Base-by-base conservation (phyloP, 805 yeast genomes). In the Zygosaccharomyces lentus region DNA sequence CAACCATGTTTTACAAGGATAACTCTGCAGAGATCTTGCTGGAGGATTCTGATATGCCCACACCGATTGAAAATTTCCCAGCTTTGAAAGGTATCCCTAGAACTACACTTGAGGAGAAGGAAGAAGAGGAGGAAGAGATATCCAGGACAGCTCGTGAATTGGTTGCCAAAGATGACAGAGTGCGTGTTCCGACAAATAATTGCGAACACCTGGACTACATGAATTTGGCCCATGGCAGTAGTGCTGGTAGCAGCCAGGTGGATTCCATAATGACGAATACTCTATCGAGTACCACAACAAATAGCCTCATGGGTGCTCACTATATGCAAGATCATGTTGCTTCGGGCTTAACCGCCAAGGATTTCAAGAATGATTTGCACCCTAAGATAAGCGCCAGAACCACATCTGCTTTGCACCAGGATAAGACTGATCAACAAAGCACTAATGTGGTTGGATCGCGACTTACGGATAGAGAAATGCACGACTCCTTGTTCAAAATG, bases 251-350 rank as follows among this genome's bases (percentile, higher is more conserved):
- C 46, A 58, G 59, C 27, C 57, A 54, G 10, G 45, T 56, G 32
- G 61, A 55, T 16, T 60, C 62, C 1, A 23, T 57, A 12, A 50
- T 58, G 53, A 53, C 57, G 2, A 57, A 48, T 35, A 58, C 65
- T 3, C 46, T 55, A 7, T 55, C 59, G 7, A 56, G 63, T 2
- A 43, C 53, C 9, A 50, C 50, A 19, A 53, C 40, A 45, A 37
- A 38, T 38, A 32, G 47, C 44, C 15, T 46, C 34, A 16, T 41
- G 23, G 35, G 49, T 30, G 21, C 36, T 37, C 39, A 34, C 42
- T 34, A 46, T 41, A 26, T 38, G 16, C 54, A 43, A 42, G 49
- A 50, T 27, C 49, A 51, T 37, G 38, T 41, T 6, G 47, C 46
- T 39, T 43, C 51, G 10, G 54, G 52, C 6, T 15, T 35, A 6